Evolutionary conservation across 345 rosid genomes (phyloP), one percentile per base, ranked within the genome.

Genomic region (Sonneratia alba): DNA sequence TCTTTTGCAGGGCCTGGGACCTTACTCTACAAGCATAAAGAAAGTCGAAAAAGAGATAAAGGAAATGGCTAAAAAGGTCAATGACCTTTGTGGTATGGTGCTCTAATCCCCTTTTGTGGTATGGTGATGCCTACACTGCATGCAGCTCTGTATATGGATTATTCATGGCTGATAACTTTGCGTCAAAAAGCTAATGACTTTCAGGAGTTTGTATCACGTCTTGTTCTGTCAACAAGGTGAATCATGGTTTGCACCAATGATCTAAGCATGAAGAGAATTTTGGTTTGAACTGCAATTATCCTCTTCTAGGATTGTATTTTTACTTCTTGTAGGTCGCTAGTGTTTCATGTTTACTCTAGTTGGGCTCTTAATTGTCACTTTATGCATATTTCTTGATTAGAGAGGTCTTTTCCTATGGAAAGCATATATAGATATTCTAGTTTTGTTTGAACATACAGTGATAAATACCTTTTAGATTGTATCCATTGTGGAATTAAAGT

Each of bases 11-110:
- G 99, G 98, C 7, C 83, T 92, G 76, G 98, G 98, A 66, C 97
- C 98, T 38, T 94, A 95, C 79, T 90, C 97, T 4, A 81, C 79
- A 16, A 81, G 92, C 70, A 92, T 90, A 51, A 95, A 95, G 91
- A 92, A 89, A 79, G 92, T 45, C 0, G 97, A 95, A 79, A 95
- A 95, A 79, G 97, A 90, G 77, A 92, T 92, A 47, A 95, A 92
- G 78, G 97, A 92, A 21, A 83, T 90, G 78, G 96, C 97, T 0
- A 95, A 95, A 88, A 95, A 80, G 75, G 86, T 92, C 63, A 95
- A 95, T 38, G 99, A 95, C 72, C 79, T 92, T 16, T 83, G 96
- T 68, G 98, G 99, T 94, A 87, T 76, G 81, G 66, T 34, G 36
- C 42, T 69, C 16, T 36, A n/a, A 32, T 7, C 12, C 22, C 27